Percentiles rank a stretch among this genome's conserved stretches.
These are phyloP conservation scores for Helotiales sp. DNA, from an alignment of 2,329 filamentous ascomycete species.

Conservation along the genomic window DNA sequence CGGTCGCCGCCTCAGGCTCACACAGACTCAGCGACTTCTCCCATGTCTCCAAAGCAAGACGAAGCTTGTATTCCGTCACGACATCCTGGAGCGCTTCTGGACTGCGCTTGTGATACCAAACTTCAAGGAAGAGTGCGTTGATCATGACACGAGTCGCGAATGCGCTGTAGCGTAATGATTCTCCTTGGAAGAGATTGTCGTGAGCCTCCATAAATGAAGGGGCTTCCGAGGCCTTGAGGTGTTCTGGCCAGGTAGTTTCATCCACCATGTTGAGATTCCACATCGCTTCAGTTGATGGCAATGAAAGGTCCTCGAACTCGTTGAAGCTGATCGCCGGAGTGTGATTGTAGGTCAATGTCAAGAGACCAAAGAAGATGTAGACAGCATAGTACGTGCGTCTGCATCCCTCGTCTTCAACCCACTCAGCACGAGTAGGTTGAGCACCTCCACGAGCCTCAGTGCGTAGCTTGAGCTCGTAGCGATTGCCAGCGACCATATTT, in stretches of 20 bases:
- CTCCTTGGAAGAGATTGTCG: slow-evolving; percentile 92
- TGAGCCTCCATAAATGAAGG: slow-evolving; percentile 93
- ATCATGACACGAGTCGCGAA: slow-evolving; percentile 98
- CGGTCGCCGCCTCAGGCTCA: slow-evolving; percentile 84
- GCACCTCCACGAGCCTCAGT: slow-evolving; percentile 80
- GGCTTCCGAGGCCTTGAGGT: slow-evolving; percentile 66
- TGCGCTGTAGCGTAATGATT: slow-evolving; percentile 87
- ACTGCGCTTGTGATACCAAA: slow-evolving; percentile 98
- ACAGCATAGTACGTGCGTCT: slow-evolving; percentile 96
- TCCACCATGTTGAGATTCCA: slow-evolving; percentile 85
- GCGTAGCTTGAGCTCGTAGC: slow-evolving; percentile 92
- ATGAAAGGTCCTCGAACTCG: slow-evolving; percentile 89
- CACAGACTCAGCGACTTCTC: slow-evolving; percentile 93
- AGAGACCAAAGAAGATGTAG: slow-evolving; percentile 96
- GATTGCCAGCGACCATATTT: slow-evolving; percentile 97
- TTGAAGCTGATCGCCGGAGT: slow-evolving; percentile 98
- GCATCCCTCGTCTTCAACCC: slow-evolving; percentile 96
- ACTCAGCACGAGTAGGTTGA: slow-evolving; percentile 79
- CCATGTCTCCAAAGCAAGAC: slow-evolving; percentile 96
- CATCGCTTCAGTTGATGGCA: slow-evolving; percentile 89
- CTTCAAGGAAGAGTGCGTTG: slow-evolving; percentile 95
- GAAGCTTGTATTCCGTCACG: slow-evolving; percentile 96
- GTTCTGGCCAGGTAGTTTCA: slow-evolving; percentile 82
- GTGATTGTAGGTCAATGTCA: slow-evolving; percentile 96
- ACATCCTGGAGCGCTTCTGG: slow-evolving; percentile 97